Percentiles rank a stretch among this genome's conserved stretches.
phyloP scores from a whole-genome alignment of 2,329 filamentous ascomycete species.

The Escovopsis sp. region DNA sequence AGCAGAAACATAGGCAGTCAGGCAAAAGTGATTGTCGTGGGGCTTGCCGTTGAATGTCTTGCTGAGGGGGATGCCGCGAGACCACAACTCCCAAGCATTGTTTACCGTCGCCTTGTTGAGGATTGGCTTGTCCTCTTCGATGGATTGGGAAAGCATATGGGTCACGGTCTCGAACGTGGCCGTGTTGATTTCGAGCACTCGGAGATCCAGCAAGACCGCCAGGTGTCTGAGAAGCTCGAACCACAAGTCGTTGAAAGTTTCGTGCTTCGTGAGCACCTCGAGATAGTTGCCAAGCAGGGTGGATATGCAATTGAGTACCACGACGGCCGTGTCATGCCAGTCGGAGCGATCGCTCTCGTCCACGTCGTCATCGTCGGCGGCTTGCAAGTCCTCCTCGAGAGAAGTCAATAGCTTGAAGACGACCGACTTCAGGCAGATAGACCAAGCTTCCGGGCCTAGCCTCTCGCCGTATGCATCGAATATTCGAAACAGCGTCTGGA shows the following conservation, averaged over 20 bases:
- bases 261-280: slow-evolving; percentile 50
- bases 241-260: slow-evolving; percentile 62
- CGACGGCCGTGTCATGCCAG: slow-evolving; percentile 62
- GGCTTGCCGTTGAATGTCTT: slow-evolving; percentile 21
- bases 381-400: slow-evolving; percentile 43
- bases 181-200: slow-evolving; percentile 55
- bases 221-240: slow-evolving; percentile 56
- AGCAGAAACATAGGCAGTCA: slow-evolving; percentile 70
- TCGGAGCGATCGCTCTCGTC: slow-evolving; percentile 34
- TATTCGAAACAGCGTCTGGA: slow-evolving; percentile 81
- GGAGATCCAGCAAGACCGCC: slow-evolving; percentile 45
- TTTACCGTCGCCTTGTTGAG: slow-evolving; percentile 40
- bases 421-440: slow-evolving; percentile 65
- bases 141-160: slow-evolving; percentile 42
- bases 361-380: slow-evolving; percentile 21
- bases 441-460: slow-evolving; percentile 66
- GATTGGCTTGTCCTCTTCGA: slow-evolving; percentile 25
- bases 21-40: slow-evolving; percentile 61
- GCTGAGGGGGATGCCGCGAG: slow-evolving; percentile 43
- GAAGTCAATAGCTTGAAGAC: slow-evolving; percentile 64
- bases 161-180: slow-evolving; percentile 54
- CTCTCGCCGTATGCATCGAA: slow-evolving; percentile 83
- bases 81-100: slow-evolving; percentile 57
- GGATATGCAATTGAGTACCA: slow-evolving; percentile 59
- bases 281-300: slow-evolving; percentile 64